A percentile compares a stretch with the other conserved stretches of the same genome.
phyloP scores from a whole-genome alignment of 1,284 basidiomycete genomes.

The Melampsora larici-populina region DNA sequence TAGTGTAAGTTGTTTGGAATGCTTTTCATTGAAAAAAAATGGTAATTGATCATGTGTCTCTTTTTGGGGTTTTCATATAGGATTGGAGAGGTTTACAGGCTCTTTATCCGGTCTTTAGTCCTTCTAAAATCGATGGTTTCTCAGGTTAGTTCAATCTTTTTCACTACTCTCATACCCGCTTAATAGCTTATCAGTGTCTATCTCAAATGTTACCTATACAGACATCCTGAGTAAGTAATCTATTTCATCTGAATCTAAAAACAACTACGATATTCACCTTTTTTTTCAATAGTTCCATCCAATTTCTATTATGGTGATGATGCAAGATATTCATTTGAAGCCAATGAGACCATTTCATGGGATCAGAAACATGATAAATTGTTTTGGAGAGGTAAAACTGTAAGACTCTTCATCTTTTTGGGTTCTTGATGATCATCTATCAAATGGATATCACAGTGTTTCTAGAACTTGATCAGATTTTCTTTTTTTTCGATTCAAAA shows the following conservation, averaged over 20 bases:
- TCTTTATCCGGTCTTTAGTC: constrained; percentile 43
- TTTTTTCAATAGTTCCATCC: constrained; percentile 19
- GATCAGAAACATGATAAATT: constrained; percentile 23
- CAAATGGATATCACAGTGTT: no score
- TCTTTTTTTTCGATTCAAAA: no score
- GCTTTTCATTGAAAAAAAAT: no score
- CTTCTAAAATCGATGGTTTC: constrained; percentile 42
- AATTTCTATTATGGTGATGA: constrained; percentile 44
- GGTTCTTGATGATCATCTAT: no score
- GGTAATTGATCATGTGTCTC: no score
- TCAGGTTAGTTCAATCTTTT: constrained; percentile 16
- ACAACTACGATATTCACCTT: not conserved
- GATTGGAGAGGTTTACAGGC: constrained; percentile 43
- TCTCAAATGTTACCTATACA: not conserved
- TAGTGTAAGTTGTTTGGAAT: constrained; percentile 42
- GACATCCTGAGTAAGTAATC: constrained; percentile 37
- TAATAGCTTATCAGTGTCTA: not conserved
- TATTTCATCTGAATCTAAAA: not conserved
- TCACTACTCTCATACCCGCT: not conserved
- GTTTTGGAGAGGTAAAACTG: constrained; percentile 42
- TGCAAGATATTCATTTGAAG: constrained; percentile 39
- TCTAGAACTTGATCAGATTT: no score
- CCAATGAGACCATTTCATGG: constrained; percentile 39
- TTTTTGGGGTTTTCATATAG: no score
- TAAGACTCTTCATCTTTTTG: no score